Evolutionary conservation across 768 basidiomycete genomes (phyloP), one percentile per base, ranked within the genome.

Genomic region (Collybia mongolica): DNA sequence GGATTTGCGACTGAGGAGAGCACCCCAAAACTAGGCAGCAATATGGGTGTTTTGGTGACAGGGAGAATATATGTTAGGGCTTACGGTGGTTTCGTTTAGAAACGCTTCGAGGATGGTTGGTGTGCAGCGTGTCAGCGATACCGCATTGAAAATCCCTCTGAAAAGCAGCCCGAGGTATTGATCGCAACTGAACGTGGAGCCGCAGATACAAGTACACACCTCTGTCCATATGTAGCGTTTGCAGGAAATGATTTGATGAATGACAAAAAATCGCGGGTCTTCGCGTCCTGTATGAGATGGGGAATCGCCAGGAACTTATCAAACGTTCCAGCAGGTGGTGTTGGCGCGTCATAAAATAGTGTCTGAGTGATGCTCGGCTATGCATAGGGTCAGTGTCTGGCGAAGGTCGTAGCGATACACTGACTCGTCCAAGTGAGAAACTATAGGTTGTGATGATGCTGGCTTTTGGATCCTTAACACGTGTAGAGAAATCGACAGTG

Each of bases 341-440:
- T 68, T 11, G 83, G 82, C 0, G 54, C 77, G 56, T 86, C 79
- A 54, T 87, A 86, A 63, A 86, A 87, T 45, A 2, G 80, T 46
- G 6, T 66, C 58, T 2, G 60, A 60, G 5, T 11, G 26, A 23
- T 24, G 42, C 14, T 44, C 29, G 18, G 41, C 46, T 43, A 36
- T 9, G 40, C 2, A 11, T 7, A 15, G 20, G 5, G 20, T 35
- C n/a, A 32, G 15, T 23, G 3, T 40, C 3, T 40, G 22, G 19
- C 2, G 19, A 19, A 4, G 8, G 19, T 3, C 2, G 26, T 20
- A 1, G 18, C 18, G 8, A 6, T 15, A 22, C 2, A 12, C 6
- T 42, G 3, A 79, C 79, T 63, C 64, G 43, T 22, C 65, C 66
- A 9, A 60, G 51, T 4, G 71, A 28, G 45, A 60, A 70, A 51